Conservation (phyloP, 2,329 filamentous ascomycete species). For the Grosmannia penicillata region DNA sequence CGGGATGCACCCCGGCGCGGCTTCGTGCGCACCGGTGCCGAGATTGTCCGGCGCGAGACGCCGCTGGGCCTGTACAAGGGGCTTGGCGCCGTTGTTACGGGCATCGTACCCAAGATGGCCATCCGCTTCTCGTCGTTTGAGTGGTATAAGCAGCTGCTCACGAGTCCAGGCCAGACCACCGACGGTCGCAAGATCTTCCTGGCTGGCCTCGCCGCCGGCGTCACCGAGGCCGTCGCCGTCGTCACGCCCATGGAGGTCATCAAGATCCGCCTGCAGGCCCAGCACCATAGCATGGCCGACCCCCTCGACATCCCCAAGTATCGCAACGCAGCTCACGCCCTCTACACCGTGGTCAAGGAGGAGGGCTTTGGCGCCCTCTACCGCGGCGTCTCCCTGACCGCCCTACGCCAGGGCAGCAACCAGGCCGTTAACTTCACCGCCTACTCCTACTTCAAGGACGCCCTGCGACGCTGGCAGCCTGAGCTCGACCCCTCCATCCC, state of each 20-base stretch:
- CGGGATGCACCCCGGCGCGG: constrained; percentile 75
- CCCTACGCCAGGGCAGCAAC: constrained; percentile 87
- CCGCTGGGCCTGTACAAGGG: constrained; percentile 93
- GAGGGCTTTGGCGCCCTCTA: constrained; percentile 82
- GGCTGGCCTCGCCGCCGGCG: constrained; percentile 75
- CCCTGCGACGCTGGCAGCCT: constrained; percentile 58
- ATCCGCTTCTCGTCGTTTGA: constrained; percentile 98
- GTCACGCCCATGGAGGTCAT: constrained; percentile 99
- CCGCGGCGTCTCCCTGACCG: constrained; percentile 85
- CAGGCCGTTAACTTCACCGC: constrained; percentile 98
- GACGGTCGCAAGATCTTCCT: constrained; percentile 55
- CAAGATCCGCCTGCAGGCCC: constrained; percentile 95
- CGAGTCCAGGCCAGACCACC: constrained; percentile 42
- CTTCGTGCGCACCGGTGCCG: constrained; percentile 71
- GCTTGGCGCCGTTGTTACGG: constrained; percentile 87
- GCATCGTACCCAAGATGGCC: constrained; percentile 98
- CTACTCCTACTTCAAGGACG: constrained; percentile 83
- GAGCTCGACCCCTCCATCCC: constrained; percentile 41
- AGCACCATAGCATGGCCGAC: constrained; percentile 96
- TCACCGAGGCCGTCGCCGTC: constrained; percentile 91
- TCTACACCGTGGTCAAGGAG: constrained; percentile 82
- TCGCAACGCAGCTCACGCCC: constrained; percentile 72
- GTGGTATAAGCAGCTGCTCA: constrained; percentile 75
- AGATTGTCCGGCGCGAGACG: constrained; percentile 83
- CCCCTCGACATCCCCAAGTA: constrained; percentile 94